Evolutionary conservation across 768 basidiomycete species (phyloP), one percentile per base, ranked within the genome.

Genomic region (Kwoniella bestiolae): DNA sequence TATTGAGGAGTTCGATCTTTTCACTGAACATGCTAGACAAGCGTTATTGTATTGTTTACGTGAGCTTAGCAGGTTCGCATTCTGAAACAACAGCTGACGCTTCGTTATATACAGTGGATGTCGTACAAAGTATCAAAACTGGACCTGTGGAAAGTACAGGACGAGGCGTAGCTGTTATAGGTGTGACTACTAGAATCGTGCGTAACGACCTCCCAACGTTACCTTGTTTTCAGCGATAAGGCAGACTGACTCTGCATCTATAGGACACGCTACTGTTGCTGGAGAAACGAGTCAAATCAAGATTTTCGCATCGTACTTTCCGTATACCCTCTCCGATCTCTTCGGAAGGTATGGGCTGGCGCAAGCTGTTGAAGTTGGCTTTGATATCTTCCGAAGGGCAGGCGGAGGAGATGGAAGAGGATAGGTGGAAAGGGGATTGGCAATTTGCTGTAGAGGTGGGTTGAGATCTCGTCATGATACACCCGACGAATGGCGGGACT

Each of bases 201-300:
- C 60, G 81, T 72, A 0, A 18, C 35, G 35, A 35, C 35, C 35
- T 35, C 35, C 8, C 35, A 8, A 14, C 35, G 16, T 35, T 9
- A 1, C 35, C 35, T 35, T 35, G 16, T 35, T 2, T 2, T 35
- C 35, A 35, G 7, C 26, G 49, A 9, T 6, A 26, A 8, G 59
- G 25, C 56, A 34, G 34, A 23, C 35, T 26, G 61, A 56, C 60
- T 52, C 34, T 49, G 25, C 9, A 5, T 28, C 31, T 45, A 50
- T 65, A 83, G 82, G 94, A 98, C 73, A 90, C 92, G 18, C 86
- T 97, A 65, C 90, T 91, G 68, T 82, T 91, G 2, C 84, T 99
- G 18, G 96, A 99, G 80, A 99, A 99, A 80, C 86, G 96, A 47
- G 96, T 99, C 55, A 96, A 98, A 82, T 96, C 93, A 69, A 87